These are phyloP conservation scores for Podaxis sp. DNA, from an alignment of 768 basidiomycete genomes.

Conservation along the genomic window DNA sequence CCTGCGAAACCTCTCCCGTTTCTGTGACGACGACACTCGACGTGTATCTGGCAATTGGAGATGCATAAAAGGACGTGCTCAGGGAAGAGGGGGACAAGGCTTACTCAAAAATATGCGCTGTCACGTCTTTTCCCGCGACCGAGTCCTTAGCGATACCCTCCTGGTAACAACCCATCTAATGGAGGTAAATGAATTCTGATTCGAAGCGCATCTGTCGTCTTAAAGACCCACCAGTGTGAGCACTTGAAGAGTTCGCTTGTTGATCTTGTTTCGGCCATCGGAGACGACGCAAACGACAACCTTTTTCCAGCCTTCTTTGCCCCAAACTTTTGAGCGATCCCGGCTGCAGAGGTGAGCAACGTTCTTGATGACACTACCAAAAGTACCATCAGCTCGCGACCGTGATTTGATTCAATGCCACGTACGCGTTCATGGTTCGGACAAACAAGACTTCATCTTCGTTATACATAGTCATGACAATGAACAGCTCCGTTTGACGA, in stretches of 20 bases:
- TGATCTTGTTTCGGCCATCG: slow-evolving; percentile 83
- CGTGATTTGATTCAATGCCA: slow-evolving; percentile 17
- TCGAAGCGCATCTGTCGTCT: not conserved
- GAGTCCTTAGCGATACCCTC: slow-evolving; percentile 90
- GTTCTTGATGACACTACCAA: slow-evolving; percentile 78
- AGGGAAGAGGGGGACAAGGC: slow-evolving; percentile 24
- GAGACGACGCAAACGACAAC: slow-evolving; percentile 87
- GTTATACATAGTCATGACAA: slow-evolving; percentile 97
- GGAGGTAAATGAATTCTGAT: not conserved
- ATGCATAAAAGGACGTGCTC: not conserved
- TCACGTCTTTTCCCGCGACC: slow-evolving; percentile 86
- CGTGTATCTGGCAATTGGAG: slow-evolving; percentile 56
- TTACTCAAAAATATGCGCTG: slow-evolving; percentile 91
- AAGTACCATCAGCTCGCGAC: slow-evolving; percentile 12
- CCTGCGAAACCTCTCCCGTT: slow-evolving; percentile 73
- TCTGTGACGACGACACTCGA: slow-evolving; percentile 78
- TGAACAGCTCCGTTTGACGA: slow-evolving; percentile 88
- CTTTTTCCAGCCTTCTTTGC: slow-evolving; percentile 88
- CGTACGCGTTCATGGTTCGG: slow-evolving; percentile 83
- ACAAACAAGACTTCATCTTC: slow-evolving; percentile 82
- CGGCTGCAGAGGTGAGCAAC: slow-evolving; percentile 76
- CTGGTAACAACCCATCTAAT: slow-evolving; percentile 82
- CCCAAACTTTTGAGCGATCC: slow-evolving; percentile 76
- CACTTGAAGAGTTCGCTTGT: slow-evolving; percentile 89
- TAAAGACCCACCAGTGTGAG: slow-evolving; percentile 62